A percentile compares a stretch with the other conserved stretches of the same genome.
phyloP scores from a whole-genome alignment of 2,329 filamentous ascomycete genomes.

The Xylaria sp. region DNA sequence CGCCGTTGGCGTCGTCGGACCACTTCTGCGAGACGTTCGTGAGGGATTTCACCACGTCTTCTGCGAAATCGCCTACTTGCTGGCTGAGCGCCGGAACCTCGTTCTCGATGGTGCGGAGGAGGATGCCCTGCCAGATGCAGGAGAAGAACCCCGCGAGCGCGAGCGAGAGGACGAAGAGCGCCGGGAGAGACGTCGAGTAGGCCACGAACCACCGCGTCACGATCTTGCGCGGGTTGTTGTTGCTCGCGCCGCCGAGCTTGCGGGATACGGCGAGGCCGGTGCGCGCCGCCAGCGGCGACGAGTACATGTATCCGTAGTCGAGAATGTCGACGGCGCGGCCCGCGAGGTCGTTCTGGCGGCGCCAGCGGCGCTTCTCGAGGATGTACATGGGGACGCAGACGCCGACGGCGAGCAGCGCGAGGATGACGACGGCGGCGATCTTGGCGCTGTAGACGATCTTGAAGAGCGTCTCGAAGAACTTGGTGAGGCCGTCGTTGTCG shows the following conservation, averaged over 20 bases:
- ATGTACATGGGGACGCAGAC: slow-evolving; percentile 83
- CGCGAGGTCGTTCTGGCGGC: slow-evolving; percentile 75
- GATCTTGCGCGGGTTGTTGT: slow-evolving; percentile 62
- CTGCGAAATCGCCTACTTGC: slow-evolving; percentile 82
- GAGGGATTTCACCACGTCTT: slow-evolving; percentile 77
- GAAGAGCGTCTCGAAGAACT: slow-evolving; percentile 82
- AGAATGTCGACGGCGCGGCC: slow-evolving; percentile 78
- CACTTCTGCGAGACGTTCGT: slow-evolving; percentile 79
- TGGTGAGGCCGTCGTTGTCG: slow-evolving; percentile 80
- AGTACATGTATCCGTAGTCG: slow-evolving; percentile 89
- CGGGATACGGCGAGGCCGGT: slow-evolving; percentile 77
- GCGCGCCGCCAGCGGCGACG: slow-evolving; percentile 79
- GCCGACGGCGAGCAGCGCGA: slow-evolving; percentile 76
- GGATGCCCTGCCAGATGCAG: slow-evolving; percentile 82
- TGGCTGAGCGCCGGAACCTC: slow-evolving; percentile 79
- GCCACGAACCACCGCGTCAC: slow-evolving; percentile 85
- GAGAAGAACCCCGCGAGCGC: slow-evolving; percentile 84
- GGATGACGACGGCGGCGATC: slow-evolving; percentile 79
- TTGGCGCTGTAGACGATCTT: slow-evolving; percentile 74
- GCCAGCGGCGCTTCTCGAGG: slow-evolving; percentile 82
- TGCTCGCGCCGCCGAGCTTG: slow-evolving; percentile 64
- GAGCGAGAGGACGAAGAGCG: slow-evolving; percentile 86
- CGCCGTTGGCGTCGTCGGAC: slow-evolving; percentile 79
- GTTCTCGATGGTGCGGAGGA: slow-evolving; percentile 78
- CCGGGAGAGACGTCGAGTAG: slow-evolving; percentile 85